Percentiles rank a stretch among this genome's conserved stretches.
Conservation (phyloP, 1,284 basidiomycete genomes). For the Papiliotrema nemorosa region DNA sequence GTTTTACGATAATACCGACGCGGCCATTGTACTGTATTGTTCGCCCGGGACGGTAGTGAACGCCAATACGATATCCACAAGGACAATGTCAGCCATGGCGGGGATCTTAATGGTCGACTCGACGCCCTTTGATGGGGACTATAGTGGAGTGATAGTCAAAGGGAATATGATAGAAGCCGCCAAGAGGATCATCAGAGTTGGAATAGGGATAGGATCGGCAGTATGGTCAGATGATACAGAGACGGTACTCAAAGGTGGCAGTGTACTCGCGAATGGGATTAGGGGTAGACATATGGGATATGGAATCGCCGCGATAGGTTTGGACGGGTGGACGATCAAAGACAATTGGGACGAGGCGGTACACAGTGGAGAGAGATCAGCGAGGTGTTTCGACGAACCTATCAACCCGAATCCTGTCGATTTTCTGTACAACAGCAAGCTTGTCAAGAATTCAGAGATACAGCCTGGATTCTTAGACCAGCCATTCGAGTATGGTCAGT, state of each 20-base stretch:
- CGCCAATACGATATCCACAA: slow-evolving; percentile 45
- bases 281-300: slow-evolving; percentile 48
- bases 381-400: slow-evolving; percentile 45
- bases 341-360: slow-evolving; percentile 47
- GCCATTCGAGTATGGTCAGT: slow-evolving; percentile 49
- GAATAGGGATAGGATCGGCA: slow-evolving; percentile 50
- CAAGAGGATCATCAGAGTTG: slow-evolving; percentile 48
- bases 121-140: slow-evolving; percentile 49
- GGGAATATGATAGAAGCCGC: slow-evolving; percentile 49
- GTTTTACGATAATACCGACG: slow-evolving; percentile 48
- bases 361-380: slow-evolving; percentile 40
- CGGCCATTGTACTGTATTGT: slow-evolving; percentile 51
- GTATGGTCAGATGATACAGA: slow-evolving; percentile 50
- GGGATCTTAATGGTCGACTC: slow-evolving; percentile 52
- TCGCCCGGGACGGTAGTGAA: slow-evolving; percentile 49
- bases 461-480: slow-evolving; percentile 46
- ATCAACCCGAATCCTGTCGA: slow-evolving; percentile 45
- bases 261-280: slow-evolving; percentile 39
- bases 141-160: slow-evolving; percentile 43
- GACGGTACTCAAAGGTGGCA: slow-evolving; percentile 42
- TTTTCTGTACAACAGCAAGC: slow-evolving; percentile 36
- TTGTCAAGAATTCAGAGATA: slow-evolving; percentile 32
- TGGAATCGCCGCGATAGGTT: slow-evolving; percentile 47
- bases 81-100: slow-evolving; percentile 43
- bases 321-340: slow-evolving; percentile 43